phyloP scores from a whole-genome alignment of 805 yeast species.

The Sugiyamaella qingdaonensis region DNA sequence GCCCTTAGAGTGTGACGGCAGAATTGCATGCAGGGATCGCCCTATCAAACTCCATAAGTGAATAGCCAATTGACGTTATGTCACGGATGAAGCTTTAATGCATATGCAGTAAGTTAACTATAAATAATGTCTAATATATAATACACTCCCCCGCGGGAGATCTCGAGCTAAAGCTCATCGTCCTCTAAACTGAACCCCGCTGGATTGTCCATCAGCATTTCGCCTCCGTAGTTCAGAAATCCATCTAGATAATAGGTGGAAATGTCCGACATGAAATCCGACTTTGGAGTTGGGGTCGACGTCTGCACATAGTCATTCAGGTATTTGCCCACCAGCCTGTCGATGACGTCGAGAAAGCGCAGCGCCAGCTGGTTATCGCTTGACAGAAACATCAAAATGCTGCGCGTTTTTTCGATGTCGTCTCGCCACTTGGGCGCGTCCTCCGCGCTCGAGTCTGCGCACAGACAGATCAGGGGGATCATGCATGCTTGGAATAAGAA shows the following conservation, averaged over 20 bases:
- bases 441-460: conserved; percentile 47
- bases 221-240: conserved; percentile 13
- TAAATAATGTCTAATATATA: not conserved
- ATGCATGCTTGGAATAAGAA: conserved; percentile 60
- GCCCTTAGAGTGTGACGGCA: no score
- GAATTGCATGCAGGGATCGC: no score
- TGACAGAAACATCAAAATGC: conserved; percentile 36
- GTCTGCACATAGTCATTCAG: conserved; percentile 10
- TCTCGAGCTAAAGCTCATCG: not conserved
- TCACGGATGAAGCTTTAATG: no score
- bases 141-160: not conserved
- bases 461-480: conserved; percentile 51
- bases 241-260: conserved; percentile 46
- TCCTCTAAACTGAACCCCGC: not conserved
- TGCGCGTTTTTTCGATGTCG: conserved; percentile 42
- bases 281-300: conserved; percentile 23
- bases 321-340: conserved; percentile 34
- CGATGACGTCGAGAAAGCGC: conserved; percentile 44
- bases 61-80: no score
- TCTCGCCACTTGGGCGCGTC: conserved; percentile 43
- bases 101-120: no score
- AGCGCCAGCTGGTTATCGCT: conserved; percentile 44
- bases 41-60: no score
- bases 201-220: not conserved
- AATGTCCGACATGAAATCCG: conserved; percentile 38